These are phyloP conservation scores for Aspergillus sojae DNA, from an alignment of 2,329 filamentous ascomycete genomes.

Conservation along the genomic window DNA sequence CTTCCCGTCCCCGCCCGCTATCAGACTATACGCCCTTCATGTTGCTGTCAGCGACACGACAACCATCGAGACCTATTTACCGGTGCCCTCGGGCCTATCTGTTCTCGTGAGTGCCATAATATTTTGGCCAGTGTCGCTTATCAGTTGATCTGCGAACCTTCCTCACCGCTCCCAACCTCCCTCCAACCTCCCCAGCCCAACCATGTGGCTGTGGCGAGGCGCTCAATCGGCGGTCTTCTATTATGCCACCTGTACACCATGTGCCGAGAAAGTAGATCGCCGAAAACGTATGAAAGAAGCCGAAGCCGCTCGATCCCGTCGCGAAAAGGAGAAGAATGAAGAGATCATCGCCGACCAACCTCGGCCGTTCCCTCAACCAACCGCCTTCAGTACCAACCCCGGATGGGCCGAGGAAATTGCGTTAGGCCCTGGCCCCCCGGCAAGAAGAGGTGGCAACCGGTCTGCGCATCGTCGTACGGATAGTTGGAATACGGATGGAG, in stretches of 20 bases:
- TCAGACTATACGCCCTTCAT: conserved; percentile 35
- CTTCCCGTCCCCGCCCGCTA: conserved; percentile 9
- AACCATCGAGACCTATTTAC: conserved; percentile 26
- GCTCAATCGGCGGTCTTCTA: conserved; percentile 55
- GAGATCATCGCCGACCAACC: conserved; percentile 65
- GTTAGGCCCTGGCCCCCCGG: conserved; percentile 74
- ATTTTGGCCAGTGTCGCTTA: not conserved
- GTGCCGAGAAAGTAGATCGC: conserved; percentile 69
- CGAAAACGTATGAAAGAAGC: conserved; percentile 72
- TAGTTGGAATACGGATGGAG: conserved; percentile 59
- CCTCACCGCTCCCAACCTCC: conserved; percentile 9
- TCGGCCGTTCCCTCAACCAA: conserved; percentile 73
- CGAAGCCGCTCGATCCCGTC: conserved; percentile 68
- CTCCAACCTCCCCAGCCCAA: conserved; percentile 15
- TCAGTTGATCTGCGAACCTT: conserved; percentile 4
- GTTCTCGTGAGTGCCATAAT: conserved; percentile 21
- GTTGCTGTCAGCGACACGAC: conserved; percentile 32
- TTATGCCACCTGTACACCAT: conserved; percentile 57
- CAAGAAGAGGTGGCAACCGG: conserved; percentile 56
- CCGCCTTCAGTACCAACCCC: conserved; percentile 80
- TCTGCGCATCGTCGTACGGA: conserved; percentile 58
- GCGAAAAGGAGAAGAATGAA: conserved; percentile 66
- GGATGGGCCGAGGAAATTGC: conserved; percentile 87
- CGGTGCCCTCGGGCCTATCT: conserved; percentile 26
- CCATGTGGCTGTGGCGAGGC: conserved; percentile 53